Percentiles rank a stretch among this genome's conserved stretches.
Evolutionary conservation across 2,329 filamentous ascomycete genomes (phyloP).

Genomic region (Davidsoniella virescens): DNA sequence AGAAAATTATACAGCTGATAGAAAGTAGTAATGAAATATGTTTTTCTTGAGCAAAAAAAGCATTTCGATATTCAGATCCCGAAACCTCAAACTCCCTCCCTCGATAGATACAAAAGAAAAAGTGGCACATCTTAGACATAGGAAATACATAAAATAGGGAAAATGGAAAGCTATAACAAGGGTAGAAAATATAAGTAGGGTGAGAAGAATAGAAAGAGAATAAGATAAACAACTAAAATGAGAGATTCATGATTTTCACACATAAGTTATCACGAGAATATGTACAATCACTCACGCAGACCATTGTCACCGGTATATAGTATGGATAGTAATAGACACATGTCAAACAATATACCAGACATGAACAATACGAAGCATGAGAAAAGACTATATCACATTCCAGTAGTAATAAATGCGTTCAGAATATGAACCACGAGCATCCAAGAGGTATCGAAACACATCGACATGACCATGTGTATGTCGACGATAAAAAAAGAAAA

Average conservation of each 20-base stretch:
- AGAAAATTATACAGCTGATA: neutral
- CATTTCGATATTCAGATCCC: neutral
- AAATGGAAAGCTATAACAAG: neutral
- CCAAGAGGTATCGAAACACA: slow-evolving; percentile 11
- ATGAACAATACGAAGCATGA: neutral
- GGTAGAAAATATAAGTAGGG: neutral
- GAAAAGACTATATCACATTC: slow-evolving; percentile 8
- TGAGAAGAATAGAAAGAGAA: too few species aligned
- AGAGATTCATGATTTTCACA: too few species aligned
- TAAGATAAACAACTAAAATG: too few species aligned
- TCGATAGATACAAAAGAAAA: neutral
- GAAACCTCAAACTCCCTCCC: slow-evolving; percentile 1
- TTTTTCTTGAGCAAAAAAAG: slow-evolving; percentile 1
- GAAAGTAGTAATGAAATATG: neutral
- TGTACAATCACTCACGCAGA: too few species aligned
- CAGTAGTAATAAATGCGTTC: slow-evolving; percentile 10
- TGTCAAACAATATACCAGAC: neutral
- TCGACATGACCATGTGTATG: neutral
- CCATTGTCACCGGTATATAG: too few species aligned
- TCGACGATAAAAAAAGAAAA: neutral
- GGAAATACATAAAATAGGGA: neutral
- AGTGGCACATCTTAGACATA: slow-evolving; percentile 3
- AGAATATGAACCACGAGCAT: slow-evolving; percentile 11
- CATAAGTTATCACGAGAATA: too few species aligned
- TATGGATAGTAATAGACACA: neutral